phyloP scores from a whole-genome alignment of 208 protist species.

The Leishmania major region DNA sequence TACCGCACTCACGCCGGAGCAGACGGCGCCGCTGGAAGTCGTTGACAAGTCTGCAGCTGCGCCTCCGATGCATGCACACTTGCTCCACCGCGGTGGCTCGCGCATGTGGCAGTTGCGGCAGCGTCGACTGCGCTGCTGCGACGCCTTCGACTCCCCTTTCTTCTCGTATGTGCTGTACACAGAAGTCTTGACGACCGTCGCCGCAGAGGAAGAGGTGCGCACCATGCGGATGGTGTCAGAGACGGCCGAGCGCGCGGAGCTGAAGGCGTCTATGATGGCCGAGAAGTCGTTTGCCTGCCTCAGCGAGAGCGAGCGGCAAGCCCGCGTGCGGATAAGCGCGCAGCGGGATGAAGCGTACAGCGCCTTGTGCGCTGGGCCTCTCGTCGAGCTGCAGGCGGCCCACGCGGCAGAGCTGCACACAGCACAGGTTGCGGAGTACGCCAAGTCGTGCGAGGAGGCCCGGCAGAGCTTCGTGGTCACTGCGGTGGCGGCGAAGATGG shows the following conservation, averaged over 20 bases:
- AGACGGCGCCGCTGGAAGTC: neutral
- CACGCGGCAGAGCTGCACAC: slow-evolving; percentile 13
- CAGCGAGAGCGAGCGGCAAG: neutral
- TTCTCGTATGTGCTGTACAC: slow-evolving; percentile 44
- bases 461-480: slow-evolving; percentile 9
- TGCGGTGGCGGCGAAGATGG: slow-evolving; percentile 8
- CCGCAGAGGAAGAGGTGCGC: slow-evolving; percentile 34
- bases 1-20: neutral
- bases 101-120: slow-evolving; percentile 29
- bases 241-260: slow-evolving; percentile 1
- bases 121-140: slow-evolving; percentile 33
- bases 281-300: slow-evolving; percentile 7
- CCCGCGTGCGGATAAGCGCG: slow-evolving; percentile 11
- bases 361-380: slow-evolving; percentile 12
- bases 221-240: slow-evolving; percentile 16
- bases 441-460: neutral
- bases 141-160: slow-evolving; percentile 48
- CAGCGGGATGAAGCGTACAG: slow-evolving; percentile 7
- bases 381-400: slow-evolving; percentile 18
- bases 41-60: neutral
- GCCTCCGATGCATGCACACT: neutral
- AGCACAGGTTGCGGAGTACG: slow-evolving; percentile 6
- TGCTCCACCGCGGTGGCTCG: neutral
- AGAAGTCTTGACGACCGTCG: slow-evolving; percentile 28
- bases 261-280: slow-evolving; percentile 3